Evolutionary conservation across 2,329 filamentous ascomycete genomes (phyloP).

Genomic region (Fusarium sp.): DNA sequence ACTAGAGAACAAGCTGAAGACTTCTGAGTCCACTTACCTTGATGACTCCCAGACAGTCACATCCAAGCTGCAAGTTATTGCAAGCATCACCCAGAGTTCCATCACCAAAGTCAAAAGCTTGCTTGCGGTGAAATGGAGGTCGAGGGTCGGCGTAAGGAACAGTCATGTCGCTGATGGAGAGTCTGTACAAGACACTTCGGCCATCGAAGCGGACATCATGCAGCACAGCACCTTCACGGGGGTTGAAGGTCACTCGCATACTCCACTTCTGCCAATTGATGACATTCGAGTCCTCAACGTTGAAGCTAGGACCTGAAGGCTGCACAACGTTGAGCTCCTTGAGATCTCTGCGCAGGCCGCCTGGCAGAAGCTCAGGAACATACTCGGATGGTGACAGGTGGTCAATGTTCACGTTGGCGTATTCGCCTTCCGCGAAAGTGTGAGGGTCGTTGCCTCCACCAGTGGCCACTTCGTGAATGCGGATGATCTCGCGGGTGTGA

Average conservation of each 20-base stretch:
- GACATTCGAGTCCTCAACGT: constrained; percentile 57
- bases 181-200: constrained; percentile 71
- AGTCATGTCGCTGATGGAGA: constrained; percentile 76
- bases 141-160: constrained; percentile 76
- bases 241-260: constrained; percentile 76
- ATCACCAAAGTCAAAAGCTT: constrained; percentile 78
- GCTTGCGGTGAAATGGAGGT: constrained; percentile 71
- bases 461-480: constrained; percentile 52
- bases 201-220: constrained; percentile 76
- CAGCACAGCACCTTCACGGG: constrained; percentile 75
- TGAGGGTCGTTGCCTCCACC: constrained; percentile 47
- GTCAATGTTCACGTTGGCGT: constrained; percentile 48
- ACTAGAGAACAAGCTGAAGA: accelerated
- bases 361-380: constrained; percentile 56
- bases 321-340: constrained; percentile 67
- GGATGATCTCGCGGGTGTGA: constrained; percentile 48
- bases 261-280: constrained; percentile 74
- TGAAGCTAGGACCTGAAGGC: constrained; percentile 54
- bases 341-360: constrained; percentile 61
- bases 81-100: constrained; percentile 72
- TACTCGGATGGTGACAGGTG: constrained; percentile 51
- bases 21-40: constrained; percentile 34
- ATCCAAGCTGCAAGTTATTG: constrained; percentile 75
- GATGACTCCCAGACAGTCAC: constrained; percentile 76
- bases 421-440: constrained; percentile 34